Evolutionary conservation across 2,329 filamentous ascomycete genomes (phyloP), one percentile per base, ranked within the genome.

Genomic region (Phoma herbarum): DNA sequence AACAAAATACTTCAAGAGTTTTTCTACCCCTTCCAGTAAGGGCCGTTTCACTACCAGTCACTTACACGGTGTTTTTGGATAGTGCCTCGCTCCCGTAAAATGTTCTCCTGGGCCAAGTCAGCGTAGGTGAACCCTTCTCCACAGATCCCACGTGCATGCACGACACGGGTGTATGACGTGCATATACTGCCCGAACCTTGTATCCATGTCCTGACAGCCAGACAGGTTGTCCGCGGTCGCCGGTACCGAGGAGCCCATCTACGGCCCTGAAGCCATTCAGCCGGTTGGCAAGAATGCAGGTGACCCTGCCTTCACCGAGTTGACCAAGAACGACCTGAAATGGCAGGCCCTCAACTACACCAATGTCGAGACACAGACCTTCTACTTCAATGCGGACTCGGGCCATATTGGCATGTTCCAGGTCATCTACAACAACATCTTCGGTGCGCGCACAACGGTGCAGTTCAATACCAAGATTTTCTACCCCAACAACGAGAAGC

Each of bases 401-500:
- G 95, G 95, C 49, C 84, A 89, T 63, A 78, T 93, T 64, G 91
- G 85, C 52, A 86, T 97, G 78, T 87, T 87, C 60, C 95, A 99
- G 84, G 85, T 98, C 79, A 97, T 99, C 77, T 97, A 98, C 84
- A 98, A 91, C 83, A 97, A 97, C 80, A 91, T 99, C 77, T 90
- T 87, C 69, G 93, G 94, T 76, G 87, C 99, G 65, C 90, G 90
- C 71, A 93, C 90, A 42, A 99, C 94, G 25, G 89, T 87, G 75
- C 94, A 98, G 81, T 97, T 98, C 86, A 97, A 92, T 82, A 87
- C 86, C 79, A 98, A 98, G 84, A 85, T 98, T 78, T 96, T 94
- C 82, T 91, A 90, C 77, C 84, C 87, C 59, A 89, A 90, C 69
- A 83, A 84, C 65, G 85, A 88, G 65, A 89, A 90, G 73, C 87